Evolutionary conservation across 345 rosid species (phyloP), one percentile per base, ranked within the genome.

Genomic region (Populus tremula): DNA sequence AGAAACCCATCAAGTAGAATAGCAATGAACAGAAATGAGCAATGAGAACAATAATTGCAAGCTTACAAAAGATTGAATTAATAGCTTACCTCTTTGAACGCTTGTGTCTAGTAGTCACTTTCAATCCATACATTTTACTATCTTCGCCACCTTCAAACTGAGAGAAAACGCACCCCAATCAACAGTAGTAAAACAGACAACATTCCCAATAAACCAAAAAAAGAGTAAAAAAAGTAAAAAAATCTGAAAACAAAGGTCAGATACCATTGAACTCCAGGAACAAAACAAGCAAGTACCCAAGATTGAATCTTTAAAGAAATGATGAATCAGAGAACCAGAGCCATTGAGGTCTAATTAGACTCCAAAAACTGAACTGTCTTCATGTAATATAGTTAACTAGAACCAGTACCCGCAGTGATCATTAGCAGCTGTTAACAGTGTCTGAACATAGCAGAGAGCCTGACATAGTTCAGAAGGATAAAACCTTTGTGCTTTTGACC

Each of bases 81-180:
- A 53, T 53, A 74, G 70, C 49, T 43, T 82, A 96, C 99, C 99
- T 96, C 85, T 91, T 90, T 73, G 97, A 90, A 86, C 98, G 96
- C 85, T 88, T 89, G 89, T 96, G 96, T 66, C 73, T 76, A 17
- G 86, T 73, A 70, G 79, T 81, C 87, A 84, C 73, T 79, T 86
- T 88, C 84, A 84, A 68, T 70, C 90, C 95, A 85, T 88, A 68
- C 86, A 87, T 83, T 85, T 85, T 87, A 80, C 83, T 71, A 54
- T 78, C 90, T 75, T 82, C 82, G 35, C 75, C 79, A 68, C 86
- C 90, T 71, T 85, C 94, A 86, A 84, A 86, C 78, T 85, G 85
- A 77, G 79, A 80, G 84, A 77, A 79, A 80, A 79, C 74, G 63
- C 50, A 83, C 76, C 77, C 54, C 74, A 77, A 73, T 56, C 74